Conservation (phyloP, 169 alveolate species). For the Perkinsus olseni region DNA sequence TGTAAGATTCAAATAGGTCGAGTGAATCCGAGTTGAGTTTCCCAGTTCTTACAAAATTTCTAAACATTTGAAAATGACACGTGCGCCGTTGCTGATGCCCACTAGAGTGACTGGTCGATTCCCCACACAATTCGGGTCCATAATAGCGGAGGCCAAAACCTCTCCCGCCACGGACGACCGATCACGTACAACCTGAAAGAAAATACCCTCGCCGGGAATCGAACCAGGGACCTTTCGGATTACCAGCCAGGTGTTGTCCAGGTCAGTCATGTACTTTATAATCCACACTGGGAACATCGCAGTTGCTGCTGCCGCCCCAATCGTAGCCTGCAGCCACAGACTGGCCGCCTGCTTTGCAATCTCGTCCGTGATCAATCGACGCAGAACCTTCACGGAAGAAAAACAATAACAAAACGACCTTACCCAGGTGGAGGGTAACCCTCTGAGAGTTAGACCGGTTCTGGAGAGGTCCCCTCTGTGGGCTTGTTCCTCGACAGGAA, state of each 20-base stretch:
- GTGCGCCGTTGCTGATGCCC: constrained; percentile 83
- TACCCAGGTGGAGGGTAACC: too few relatives aligned
- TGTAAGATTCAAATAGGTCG: neutral
- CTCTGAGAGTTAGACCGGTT: too few relatives aligned
- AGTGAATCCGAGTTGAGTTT: too few relatives aligned
- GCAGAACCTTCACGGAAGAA: neutral
- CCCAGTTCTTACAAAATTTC: constrained; percentile 50
- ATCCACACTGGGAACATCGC: constrained; percentile 69
- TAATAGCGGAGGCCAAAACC: constrained; percentile 62
- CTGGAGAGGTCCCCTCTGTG: too few relatives aligned
- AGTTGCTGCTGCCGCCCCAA: constrained; percentile 48
- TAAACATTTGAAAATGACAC: constrained; percentile 68
- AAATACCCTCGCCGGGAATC: constrained; percentile 8
- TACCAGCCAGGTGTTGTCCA: constrained; percentile 76
- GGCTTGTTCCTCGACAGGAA: too few relatives aligned
- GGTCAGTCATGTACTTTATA: constrained; percentile 66
- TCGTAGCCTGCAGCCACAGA: constrained; percentile 51
- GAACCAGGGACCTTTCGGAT: constrained; percentile 15
- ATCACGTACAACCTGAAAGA: constrained; percentile 21
- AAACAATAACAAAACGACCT: neutral
- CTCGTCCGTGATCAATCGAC: constrained; percentile 29
- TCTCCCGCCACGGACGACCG: constrained; percentile 76
- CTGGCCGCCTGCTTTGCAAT: constrained; percentile 57
- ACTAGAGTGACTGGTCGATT: constrained; percentile 76
- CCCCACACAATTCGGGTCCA: constrained; percentile 59